Conservation (phyloP, 352 stramenopile genomes). For the Phytophthora crassamura region DNA sequence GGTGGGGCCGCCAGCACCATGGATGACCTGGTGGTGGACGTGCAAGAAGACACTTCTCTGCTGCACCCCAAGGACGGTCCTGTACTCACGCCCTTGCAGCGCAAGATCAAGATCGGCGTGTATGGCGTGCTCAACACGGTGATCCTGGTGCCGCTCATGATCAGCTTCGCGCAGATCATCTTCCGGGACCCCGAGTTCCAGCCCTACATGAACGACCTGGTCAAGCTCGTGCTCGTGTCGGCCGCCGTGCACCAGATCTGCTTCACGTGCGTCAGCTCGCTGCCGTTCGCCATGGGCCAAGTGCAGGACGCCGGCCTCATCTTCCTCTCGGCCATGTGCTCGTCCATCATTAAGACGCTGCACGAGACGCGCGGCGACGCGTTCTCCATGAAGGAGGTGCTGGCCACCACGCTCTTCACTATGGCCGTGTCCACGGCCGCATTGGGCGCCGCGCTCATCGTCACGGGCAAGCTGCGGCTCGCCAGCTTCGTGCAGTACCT, state of each 20-base stretch:
- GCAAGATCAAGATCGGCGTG: constrained; percentile 72
- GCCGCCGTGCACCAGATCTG: constrained; percentile 84
- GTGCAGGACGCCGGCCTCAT: constrained; percentile 99
- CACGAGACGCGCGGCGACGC: constrained; percentile 63
- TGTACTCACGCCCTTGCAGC: constrained; percentile 27
- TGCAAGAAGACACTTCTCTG: constrained; percentile 32
- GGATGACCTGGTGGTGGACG: constrained; percentile 42
- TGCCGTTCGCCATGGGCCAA: constrained; percentile 98
- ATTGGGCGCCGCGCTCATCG: constrained; percentile 93
- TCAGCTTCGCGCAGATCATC: constrained; percentile 96
- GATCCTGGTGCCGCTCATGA: constrained; percentile 91
- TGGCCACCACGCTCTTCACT: constrained; percentile 95
- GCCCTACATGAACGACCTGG: constrained; percentile 91
- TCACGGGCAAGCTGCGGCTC: constrained; percentile 95
- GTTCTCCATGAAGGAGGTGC: constrained; percentile 79
- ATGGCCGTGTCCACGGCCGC: constrained; percentile 92
- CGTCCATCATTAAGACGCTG: constrained; percentile 84
- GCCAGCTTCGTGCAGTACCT: constrained; percentile 97
- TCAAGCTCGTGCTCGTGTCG: constrained; percentile 95
- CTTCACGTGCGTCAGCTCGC: constrained; percentile 89
- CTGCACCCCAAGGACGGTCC: constrained; percentile 19
- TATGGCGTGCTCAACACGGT: constrained; percentile 95
- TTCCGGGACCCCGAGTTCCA: constrained; percentile 93
- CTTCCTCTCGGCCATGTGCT: constrained; percentile 97
- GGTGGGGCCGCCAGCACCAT: constrained; percentile 13